A percentile compares a stretch with the other conserved stretches of the same genome.
Evolutionary conservation across 2,329 filamentous ascomycete species (phyloP).

Genomic region (Xylaria sp.): DNA sequence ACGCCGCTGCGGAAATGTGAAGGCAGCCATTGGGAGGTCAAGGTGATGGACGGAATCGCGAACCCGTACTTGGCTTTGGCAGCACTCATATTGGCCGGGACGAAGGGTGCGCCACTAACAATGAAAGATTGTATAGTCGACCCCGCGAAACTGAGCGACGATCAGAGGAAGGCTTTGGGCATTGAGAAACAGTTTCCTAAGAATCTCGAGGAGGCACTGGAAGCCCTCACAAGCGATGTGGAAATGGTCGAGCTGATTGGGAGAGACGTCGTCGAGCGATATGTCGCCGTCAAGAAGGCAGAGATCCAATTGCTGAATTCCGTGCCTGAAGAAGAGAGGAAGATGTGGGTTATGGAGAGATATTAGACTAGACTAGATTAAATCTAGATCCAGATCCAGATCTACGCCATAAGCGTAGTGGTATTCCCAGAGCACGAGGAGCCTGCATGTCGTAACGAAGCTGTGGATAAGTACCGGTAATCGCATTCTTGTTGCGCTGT

Average conservation of each 20-base stretch:
- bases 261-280: constrained; percentile 63
- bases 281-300: constrained; percentile 66
- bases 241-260: constrained; percentile 60
- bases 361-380: constrained; percentile 58
- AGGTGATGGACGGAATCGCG: constrained; percentile 80
- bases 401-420: no score
- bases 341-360: constrained; percentile 71
- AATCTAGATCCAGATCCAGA: background rate
- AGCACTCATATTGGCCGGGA: constrained; percentile 69
- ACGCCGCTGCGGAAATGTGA: constrained; percentile 75
- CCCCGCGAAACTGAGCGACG: constrained; percentile 60
- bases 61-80: constrained; percentile 79
- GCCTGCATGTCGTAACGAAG: no score
- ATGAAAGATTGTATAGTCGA: constrained; percentile 66
- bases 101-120: constrained; percentile 61
- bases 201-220: constrained; percentile 65
- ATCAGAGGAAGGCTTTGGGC: constrained; percentile 61
- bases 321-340: constrained; percentile 60
- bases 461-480: no score
- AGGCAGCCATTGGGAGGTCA: constrained; percentile 79
- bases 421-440: no score
- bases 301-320: constrained; percentile 63
- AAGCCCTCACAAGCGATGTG: constrained; percentile 59
- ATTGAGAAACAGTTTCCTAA: constrained; percentile 65
- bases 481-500: no score